Base-by-base conservation (phyloP, 2,329 filamentous ascomycete species). In the Trichoderma cornu-damae region DNA sequence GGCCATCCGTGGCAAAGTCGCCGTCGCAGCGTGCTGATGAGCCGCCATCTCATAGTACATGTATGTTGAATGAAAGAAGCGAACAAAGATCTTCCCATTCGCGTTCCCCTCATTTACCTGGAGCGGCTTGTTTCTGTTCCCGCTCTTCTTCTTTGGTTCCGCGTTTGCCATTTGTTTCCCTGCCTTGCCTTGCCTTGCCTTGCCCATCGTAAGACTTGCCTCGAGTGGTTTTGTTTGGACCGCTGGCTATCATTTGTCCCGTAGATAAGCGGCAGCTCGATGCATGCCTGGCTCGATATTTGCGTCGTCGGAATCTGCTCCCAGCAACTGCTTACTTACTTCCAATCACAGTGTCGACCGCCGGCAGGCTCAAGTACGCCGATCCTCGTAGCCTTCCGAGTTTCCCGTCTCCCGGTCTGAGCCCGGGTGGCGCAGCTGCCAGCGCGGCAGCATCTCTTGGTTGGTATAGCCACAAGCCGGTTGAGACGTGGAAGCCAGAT, bases 381-480 rank as follows among this genome's bases (percentile, higher is more conserved):
- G 80, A 83, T 65, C 82, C 88, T 42, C 78, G 84, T 66, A 85
- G 89, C 64, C 80, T 94, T 20, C 89, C 89, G 35, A 88, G 86
- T 66, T 93, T 80, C 65, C 88, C 89, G 11, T 85, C 86, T 8
- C 70, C 78, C 58, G 87, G 88, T 35, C 77, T 90, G 58, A 73
- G 70, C 54, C 65, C 76, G 43, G 76, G 80, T 63, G 76, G 74
- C 64, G 77, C 79, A 51, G 89, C 89, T 57, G 89, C 89, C 60
- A 82, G 86, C 62, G 84, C 88, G 56, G 90, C 90, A 54, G 89
- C 89, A 38, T 82, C 80, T 51, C 75, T 93, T 44, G 89, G 89
- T 50, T 88, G 89, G 77, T 79, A 83, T 48, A 88, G 83, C 66
- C 83, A 83, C 64, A 88, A 83, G 67, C 70, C 82, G 2, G 75